Percentiles rank a stretch among this genome's conserved stretches.
These are phyloP conservation scores for Trichoderma virens DNA, from an alignment of 495 filamentous ascomycete genomes.

Conservation along the genomic window DNA sequence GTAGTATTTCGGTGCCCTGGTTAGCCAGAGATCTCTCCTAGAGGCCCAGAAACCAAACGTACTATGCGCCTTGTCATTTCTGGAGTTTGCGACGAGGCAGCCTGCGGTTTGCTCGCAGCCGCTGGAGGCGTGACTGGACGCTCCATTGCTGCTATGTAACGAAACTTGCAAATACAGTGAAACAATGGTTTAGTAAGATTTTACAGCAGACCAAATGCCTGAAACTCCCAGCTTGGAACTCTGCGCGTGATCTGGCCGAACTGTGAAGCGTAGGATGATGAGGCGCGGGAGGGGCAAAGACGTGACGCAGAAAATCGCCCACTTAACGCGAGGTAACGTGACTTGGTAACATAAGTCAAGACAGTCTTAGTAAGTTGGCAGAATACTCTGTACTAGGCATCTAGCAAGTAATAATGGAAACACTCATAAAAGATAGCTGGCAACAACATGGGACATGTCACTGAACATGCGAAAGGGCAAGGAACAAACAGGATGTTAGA, in stretches of 20 bases:
- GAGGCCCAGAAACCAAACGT: slow-evolving; percentile 14
- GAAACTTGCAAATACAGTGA: background rate
- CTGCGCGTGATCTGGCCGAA: background rate
- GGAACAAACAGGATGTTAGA: too few species aligned
- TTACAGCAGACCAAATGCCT: background rate
- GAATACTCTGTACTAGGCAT: too few species aligned
- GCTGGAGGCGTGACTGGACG: slow-evolving; percentile 53
- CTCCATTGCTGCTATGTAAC: slow-evolving; percentile 19
- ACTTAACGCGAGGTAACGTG: slow-evolving; percentile 7
- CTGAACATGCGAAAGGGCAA: too few species aligned
- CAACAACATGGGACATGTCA: too few species aligned
- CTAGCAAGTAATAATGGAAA: too few species aligned
- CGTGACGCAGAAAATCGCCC: background rate
- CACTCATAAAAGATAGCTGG: too few species aligned
- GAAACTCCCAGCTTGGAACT: background rate
- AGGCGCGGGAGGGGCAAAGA: background rate
- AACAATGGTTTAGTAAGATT: background rate
- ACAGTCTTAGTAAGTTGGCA: too few species aligned
- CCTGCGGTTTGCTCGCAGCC: slow-evolving; percentile 24
- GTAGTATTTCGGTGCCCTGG: background rate
- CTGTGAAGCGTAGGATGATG: background rate
- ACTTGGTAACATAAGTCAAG: background rate
- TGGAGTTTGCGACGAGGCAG: slow-evolving; percentile 52
- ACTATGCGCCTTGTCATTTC: slow-evolving; percentile 58
- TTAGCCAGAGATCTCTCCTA: background rate